phyloP scores from a whole-genome alignment of 2,329 filamentous ascomycete species.

The Coleophoma cylindrospora region DNA sequence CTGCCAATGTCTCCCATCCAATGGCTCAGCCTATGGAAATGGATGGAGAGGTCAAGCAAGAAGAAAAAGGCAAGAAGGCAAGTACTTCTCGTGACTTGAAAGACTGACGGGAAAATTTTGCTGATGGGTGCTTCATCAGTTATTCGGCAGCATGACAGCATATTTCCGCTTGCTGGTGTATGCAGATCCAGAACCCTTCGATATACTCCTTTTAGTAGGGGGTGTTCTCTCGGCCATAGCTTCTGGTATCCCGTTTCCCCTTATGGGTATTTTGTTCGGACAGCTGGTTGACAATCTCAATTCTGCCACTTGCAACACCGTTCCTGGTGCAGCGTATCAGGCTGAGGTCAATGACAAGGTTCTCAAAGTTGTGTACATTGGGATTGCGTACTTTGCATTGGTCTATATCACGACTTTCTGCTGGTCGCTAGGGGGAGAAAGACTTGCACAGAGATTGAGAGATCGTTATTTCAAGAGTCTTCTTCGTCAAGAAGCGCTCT shows the following conservation, averaged over 20 bases:
- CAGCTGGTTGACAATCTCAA: conserved; percentile 60
- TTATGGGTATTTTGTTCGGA: conserved; percentile 61
- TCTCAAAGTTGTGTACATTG: conserved; percentile 56
- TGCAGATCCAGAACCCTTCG: not conserved
- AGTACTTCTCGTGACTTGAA: no score
- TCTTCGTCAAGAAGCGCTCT: conserved; percentile 46
- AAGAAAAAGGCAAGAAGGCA: no score
- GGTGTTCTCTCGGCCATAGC: conserved; percentile 43
- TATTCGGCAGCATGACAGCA: not conserved
- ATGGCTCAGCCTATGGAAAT: no score
- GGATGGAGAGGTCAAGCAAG: no score
- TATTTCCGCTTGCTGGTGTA: not conserved
- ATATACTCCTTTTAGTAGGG: conserved; percentile 11
- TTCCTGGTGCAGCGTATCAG: not conserved
- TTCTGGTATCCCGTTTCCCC: conserved; percentile 56
- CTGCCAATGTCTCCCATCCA: no score
- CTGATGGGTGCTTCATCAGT: no score
- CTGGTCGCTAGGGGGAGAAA: conserved; percentile 49
- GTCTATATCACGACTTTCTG: conserved; percentile 61
- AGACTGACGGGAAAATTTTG: no score
- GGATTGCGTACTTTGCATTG: conserved; percentile 54
- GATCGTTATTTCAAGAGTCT: conserved; percentile 45
- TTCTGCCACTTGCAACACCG: conserved; percentile 33
- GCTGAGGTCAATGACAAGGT: conserved; percentile 38
- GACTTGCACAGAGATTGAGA: conserved; percentile 47